Conservation (phyloP, 768 basidiomycete species). For the Phallus indusiatus region DNA sequence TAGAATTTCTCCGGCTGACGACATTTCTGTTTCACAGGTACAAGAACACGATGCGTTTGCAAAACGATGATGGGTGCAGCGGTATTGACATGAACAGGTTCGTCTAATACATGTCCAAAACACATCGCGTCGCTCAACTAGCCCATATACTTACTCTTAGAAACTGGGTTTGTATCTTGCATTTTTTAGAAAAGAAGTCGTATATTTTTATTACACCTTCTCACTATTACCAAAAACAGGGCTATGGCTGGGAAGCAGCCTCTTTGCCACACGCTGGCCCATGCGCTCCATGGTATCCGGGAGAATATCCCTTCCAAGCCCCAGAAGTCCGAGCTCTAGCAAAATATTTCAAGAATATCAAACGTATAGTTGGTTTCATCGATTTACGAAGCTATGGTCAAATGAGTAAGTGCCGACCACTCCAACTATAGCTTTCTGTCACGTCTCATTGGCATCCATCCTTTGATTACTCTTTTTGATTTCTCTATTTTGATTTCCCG, state of each 20-base stretch:
- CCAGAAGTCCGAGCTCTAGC: conserved; percentile 69
- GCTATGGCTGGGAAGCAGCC: conserved; percentile 11
- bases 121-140: not conserved
- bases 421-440: not conserved
- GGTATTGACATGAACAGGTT: conserved; percentile 77
- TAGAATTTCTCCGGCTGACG: not conserved
- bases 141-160: conserved; percentile 21
- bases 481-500: not conserved
- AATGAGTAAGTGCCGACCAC: conserved; percentile 47
- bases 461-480: not conserved
- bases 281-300: conserved; percentile 73
- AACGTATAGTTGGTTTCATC: conserved; percentile 52
- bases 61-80: conserved; percentile 39
- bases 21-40: conserved; percentile 30
- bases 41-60: conserved; percentile 57
- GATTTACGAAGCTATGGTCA: conserved; percentile 80
- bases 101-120: conserved; percentile 11
- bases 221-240: conserved; percentile 2
- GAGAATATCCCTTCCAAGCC: conserved; percentile 63
- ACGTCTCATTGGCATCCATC: not conserved
- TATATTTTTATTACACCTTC: not conserved
- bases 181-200: not conserved
- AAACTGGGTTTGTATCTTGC: conserved; percentile 44
- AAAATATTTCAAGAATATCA: conserved; percentile 47
- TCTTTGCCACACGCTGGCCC: conserved; percentile 27